Evolutionary conservation across 2,329 filamentous ascomycete genomes (phyloP), one percentile per base, ranked within the genome.

Genomic region (Fonsecaea erecta): DNA sequence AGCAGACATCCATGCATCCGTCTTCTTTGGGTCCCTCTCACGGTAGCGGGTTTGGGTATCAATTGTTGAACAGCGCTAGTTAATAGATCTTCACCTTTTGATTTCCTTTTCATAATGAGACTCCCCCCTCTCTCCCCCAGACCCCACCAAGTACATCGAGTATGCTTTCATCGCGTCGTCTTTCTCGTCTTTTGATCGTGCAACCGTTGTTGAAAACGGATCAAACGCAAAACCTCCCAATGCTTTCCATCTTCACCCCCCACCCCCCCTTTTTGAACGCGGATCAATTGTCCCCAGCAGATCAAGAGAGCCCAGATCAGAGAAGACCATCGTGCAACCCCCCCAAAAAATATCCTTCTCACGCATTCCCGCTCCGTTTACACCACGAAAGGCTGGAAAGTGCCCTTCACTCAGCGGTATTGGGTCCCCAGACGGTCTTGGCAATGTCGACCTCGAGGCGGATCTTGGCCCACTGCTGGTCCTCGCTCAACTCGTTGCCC

Each of bases 381-480:
- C 54, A 34, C 55, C 1, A 8, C 34, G 12, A n/a, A n/a, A 14
- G 12, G n/a, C 9, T 30, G 6, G 3, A 24, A n/a, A n/a, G n/a
- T n/a, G n/a, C 12, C 14, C 21, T 12, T 62, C 52, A 68, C 28
- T 64, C 60, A 9, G 66, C 64, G 12, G 81, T 66, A 67, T 85
- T 83, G 0, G 82, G 77, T 0, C 83, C 83, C 84, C 84, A 86
- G 53, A 86, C 76, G 73, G 83, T 74, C 77, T 84, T 85, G 1
- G 84, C 84, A 73, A 86, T 85, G 71, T 85, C 83, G 0, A 84
- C 81, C 75, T 84, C 79, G 21, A 85, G 74, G 62, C 79, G 75
- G 7, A 86, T 75, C 79, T 86, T 86, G 2, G 80, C 83, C 84
- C 84, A 86, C 74, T 86, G 83, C 77, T 86, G 79, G 65, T 85